Percentiles rank a stretch among this genome's conserved stretches.
phyloP scores from a whole-genome alignment of 345 rosid species.

The rapeseed (Brassica napus) region Da-Ae NC_063440.1:8162501-8163000 shows the following conservation, averaged over 20 bases:
- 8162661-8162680: constrained; percentile 1
- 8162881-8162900: constrained; percentile 26
- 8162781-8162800: constrained; percentile 8
- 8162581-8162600: neutral
- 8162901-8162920: constrained; percentile 13
- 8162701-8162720: constrained; percentile 1
- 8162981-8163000: neutral
- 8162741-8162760: neutral
- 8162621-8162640: neutral
- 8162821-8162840: neutral
- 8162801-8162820: neutral
- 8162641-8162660: neutral
- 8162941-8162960: constrained; percentile 23
- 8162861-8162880: neutral
- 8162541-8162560: neutral
- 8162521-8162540: neutral
- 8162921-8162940: constrained; percentile 36
- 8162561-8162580: neutral
- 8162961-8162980: constrained; percentile 23
- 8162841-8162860: constrained; percentile 10
- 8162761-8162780: neutral
- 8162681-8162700: neutral
- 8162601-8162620: neutral
- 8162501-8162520: neutral
- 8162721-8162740: constrained; percentile 7